phyloP scores from a whole-genome alignment of 2,329 filamentous ascomycete species.

The Grosmannia penicillata region DNA sequence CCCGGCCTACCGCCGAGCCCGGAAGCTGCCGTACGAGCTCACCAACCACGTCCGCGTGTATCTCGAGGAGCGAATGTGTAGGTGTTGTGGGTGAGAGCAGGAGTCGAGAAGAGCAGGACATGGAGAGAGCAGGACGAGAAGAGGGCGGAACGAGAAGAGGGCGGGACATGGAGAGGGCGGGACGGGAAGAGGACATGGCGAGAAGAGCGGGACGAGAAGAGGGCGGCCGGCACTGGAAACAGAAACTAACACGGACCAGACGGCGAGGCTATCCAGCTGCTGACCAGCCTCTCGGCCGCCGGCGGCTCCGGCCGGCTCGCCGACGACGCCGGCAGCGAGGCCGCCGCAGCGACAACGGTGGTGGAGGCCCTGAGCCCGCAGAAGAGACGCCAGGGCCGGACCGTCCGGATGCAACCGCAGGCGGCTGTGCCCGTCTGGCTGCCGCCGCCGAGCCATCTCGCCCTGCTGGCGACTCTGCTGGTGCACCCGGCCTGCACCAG shows the following conservation, averaged over 20 bases:
- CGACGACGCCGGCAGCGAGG: background rate
- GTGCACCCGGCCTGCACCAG: slow-evolving; percentile 71
- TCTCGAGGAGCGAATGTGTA: slow-evolving; percentile 54
- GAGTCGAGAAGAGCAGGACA: background rate
- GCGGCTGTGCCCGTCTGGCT: slow-evolving; percentile 46
- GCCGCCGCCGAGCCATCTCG: slow-evolving; percentile 58
- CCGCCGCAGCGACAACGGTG: background rate
- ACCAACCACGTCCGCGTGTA: slow-evolving; percentile 54
- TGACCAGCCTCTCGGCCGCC: slow-evolving; percentile 47
- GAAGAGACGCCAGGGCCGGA: background rate
- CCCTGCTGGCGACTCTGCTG: slow-evolving; percentile 66
- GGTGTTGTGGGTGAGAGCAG: slow-evolving; percentile 1
- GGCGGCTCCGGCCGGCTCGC: slow-evolving; percentile 22
- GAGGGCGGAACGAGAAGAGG: background rate
- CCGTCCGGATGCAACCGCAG: no score
- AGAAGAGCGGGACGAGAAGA: background rate
- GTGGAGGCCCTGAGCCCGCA: background rate
- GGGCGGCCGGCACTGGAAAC: background rate
- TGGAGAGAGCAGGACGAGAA: background rate
- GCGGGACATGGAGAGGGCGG: background rate
- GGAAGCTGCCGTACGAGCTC: slow-evolving; percentile 45
- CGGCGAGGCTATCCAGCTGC: slow-evolving; percentile 43
- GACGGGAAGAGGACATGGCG: no score
- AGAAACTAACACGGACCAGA: no score
- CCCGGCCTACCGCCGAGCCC: slow-evolving; percentile 35